Conservation (phyloP, 495 filamentous ascomycete genomes). For the Neurospora cerealis region DNA sequence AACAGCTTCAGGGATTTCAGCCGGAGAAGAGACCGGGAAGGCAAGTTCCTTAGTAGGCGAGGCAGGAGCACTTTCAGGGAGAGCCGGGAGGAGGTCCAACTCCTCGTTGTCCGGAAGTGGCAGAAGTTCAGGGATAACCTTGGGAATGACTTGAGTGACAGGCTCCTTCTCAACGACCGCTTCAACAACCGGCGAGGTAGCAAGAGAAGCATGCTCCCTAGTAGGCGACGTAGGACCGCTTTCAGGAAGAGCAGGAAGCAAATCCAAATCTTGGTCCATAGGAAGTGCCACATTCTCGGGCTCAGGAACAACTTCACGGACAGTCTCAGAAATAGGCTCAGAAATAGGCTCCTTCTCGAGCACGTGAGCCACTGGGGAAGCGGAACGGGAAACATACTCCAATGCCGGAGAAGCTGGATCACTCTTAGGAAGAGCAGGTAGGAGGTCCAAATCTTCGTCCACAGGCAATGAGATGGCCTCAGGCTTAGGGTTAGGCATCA, state of each 20-base stretch:
- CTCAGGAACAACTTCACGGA: too few relatives aligned
- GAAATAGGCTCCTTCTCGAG: not conserved
- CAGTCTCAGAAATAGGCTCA: not conserved
- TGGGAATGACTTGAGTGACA: not conserved
- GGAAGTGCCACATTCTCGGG: too few relatives aligned
- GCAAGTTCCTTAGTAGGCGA: slow-evolving; percentile 1
- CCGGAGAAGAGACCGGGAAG: not conserved
- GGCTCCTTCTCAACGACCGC: too few relatives aligned
- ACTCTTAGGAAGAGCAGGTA: not conserved
- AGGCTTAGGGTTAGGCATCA: too few relatives aligned
- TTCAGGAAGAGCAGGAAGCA: not conserved
- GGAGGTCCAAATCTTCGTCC: not conserved
- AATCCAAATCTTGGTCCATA: not conserved
- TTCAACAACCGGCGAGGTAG: not conserved
- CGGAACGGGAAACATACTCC: not conserved
- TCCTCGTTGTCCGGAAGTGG: not conserved
- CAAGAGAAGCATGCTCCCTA: not conserved
- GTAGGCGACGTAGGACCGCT: not conserved
- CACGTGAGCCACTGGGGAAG: not conserved
- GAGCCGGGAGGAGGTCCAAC: slow-evolving; percentile 2
- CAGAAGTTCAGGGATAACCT: not conserved
- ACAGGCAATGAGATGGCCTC: not conserved
- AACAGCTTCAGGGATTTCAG: not conserved
- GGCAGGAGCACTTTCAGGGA: slow-evolving; percentile 8
- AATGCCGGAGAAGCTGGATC: not conserved